A percentile compares a stretch with the other conserved stretches of the same genome.
Evolutionary conservation across 371 early-diverging fungal species (phyloP).

Genomic region (Entomophthora muscae): DNA sequence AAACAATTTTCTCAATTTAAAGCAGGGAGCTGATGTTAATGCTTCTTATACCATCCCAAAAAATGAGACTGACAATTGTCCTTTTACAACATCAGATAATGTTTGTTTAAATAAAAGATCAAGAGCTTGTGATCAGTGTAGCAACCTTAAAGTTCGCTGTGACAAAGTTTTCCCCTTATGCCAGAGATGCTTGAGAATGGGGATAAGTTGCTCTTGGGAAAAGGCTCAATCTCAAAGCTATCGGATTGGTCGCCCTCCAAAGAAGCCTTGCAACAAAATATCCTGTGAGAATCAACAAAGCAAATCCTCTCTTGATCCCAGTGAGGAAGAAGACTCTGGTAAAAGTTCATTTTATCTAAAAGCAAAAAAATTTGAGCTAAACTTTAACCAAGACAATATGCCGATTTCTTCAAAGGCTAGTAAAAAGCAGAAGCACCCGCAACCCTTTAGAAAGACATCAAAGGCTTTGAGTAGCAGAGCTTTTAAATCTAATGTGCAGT

Average conservation of each 20-base stretch:
- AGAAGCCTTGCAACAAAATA: background rate
- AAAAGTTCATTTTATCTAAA: background rate
- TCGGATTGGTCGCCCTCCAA: constrained; percentile 3
- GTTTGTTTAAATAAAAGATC: constrained; percentile 6
- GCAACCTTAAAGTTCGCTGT: background rate
- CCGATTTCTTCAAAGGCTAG: background rate
- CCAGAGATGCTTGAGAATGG: background rate
- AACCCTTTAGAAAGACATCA: background rate
- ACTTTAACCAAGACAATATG: background rate
- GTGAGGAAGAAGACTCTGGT: background rate
- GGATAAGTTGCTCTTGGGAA: background rate
- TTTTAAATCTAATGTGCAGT: background rate
- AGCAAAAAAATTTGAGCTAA: background rate
- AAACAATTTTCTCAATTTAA: too few species aligned
- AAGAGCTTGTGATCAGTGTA: constrained; percentile 5
- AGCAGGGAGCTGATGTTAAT: too few species aligned
- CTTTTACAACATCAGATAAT: too few species aligned
- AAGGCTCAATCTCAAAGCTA: background rate
- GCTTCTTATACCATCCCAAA: too few species aligned
- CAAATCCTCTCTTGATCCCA: background rate
- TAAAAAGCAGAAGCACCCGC: background rate
- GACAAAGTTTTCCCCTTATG: background rate
- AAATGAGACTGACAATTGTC: too few species aligned
- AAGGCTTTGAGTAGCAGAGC: background rate
- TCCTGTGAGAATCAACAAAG: background rate